These are phyloP conservation scores for Crucibulum laeve DNA, from an alignment of 768 basidiomycete genomes.

Conservation along the genomic window DNA sequence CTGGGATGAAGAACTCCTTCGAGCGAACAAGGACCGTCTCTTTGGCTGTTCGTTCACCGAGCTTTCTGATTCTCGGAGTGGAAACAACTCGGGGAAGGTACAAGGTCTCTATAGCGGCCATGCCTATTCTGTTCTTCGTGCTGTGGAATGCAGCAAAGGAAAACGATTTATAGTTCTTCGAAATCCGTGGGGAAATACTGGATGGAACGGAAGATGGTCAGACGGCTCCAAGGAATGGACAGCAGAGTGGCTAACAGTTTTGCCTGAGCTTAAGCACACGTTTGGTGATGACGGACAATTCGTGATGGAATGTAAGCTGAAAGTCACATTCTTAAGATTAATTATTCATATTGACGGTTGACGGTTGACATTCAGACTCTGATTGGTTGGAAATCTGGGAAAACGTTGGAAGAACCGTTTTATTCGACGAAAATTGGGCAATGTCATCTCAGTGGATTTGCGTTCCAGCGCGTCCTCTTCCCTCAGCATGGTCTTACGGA, in stretches of 20 bases:
- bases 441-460: conserved; percentile 20
- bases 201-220: conserved; percentile 38
- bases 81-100: conserved; percentile 16
- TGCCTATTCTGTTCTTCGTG: conserved; percentile 38
- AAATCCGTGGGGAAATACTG: conserved; percentile 38
- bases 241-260: conserved; percentile 30
- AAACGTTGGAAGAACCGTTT: conserved; percentile 13
- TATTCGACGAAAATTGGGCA: conserved; percentile 20
- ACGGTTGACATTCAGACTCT: conserved; percentile 1
- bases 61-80: conserved; percentile 21
- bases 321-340: background rate
- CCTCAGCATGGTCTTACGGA: conserved; percentile 18
- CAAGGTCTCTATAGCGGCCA: conserved; percentile 30
- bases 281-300: conserved; percentile 41
- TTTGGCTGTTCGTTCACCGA: conserved; percentile 27
- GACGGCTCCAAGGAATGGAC: conserved; percentile 42
- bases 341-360: background rate
- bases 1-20: conserved; percentile 30
- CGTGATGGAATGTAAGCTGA: conserved; percentile 33
- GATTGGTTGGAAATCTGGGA: conserved; percentile 11
- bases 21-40: conserved; percentile 27
- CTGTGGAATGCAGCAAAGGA: conserved; percentile 32
- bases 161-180: conserved; percentile 39
- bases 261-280: conserved; percentile 26
- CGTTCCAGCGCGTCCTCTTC: conserved; percentile 9